Evolutionary conservation across 2,329 filamentous ascomycete genomes (phyloP).

Genomic region (Mycosphaerella sp.): DNA sequence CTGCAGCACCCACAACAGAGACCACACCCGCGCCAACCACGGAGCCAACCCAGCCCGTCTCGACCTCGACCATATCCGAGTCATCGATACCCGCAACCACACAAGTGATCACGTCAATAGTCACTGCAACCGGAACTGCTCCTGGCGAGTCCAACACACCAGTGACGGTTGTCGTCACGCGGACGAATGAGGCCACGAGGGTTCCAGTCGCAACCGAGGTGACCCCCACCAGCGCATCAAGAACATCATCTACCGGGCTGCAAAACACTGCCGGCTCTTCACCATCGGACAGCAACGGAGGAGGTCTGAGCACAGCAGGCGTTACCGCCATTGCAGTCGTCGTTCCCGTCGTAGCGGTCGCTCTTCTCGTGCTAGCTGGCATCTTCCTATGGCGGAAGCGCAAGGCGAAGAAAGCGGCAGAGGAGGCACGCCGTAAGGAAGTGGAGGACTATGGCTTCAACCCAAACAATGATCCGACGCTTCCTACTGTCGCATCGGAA

Average conservation of each 20-base stretch:
- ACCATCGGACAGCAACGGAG: slow-evolving; percentile 17
- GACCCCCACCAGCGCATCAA: not conserved
- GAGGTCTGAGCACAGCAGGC: slow-evolving; percentile 54
- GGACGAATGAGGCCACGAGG: slow-evolving; percentile 10
- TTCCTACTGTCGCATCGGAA: slow-evolving; percentile 53
- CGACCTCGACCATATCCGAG: slow-evolving; percentile 14
- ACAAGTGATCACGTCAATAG: slow-evolving; percentile 19
- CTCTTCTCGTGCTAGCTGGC: slow-evolving; percentile 67
- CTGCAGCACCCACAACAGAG: slow-evolving; percentile 6
- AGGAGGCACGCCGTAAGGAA: slow-evolving; percentile 87
- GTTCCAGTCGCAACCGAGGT: slow-evolving; percentile 13
- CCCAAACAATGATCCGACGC: slow-evolving; percentile 86
- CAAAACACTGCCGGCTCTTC: slow-evolving; percentile 13
- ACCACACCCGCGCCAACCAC: slow-evolving; percentile 6
- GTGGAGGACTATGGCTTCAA: slow-evolving; percentile 97
- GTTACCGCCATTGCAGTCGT: slow-evolving; percentile 91
- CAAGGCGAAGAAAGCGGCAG: slow-evolving; percentile 75
- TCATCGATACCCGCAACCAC: slow-evolving; percentile 21
- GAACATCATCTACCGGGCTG: slow-evolving; percentile 11
- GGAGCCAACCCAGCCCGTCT: not conserved
- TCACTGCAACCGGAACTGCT: slow-evolving; percentile 13
- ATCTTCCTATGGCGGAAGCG: slow-evolving; percentile 85
- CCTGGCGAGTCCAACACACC: slow-evolving; percentile 10
- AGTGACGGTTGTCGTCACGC: slow-evolving; percentile 17
- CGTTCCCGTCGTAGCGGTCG: slow-evolving; percentile 83